Percentiles rank a stretch among this genome's conserved stretches.
phyloP scores from a whole-genome alignment of 1,284 basidiomycete species.

The Wallemia mellicola region DNA sequence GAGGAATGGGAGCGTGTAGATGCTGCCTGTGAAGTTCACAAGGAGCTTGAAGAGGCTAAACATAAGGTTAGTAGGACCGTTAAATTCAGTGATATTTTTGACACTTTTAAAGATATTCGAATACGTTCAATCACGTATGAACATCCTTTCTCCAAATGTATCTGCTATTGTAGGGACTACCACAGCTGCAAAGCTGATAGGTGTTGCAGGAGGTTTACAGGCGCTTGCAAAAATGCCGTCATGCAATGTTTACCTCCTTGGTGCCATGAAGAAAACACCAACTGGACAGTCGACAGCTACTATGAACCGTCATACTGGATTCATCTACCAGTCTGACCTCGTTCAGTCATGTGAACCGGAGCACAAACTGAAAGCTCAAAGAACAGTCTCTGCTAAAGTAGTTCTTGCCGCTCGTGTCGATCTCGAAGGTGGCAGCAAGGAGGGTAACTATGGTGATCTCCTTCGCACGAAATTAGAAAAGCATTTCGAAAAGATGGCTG shows the following conservation, averaged over 20 bases:
- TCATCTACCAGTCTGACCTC: slow-evolving; percentile 74
- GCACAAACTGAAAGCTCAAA: slow-evolving; percentile 67
- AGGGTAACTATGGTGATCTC: slow-evolving; percentile 48
- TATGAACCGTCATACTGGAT: slow-evolving; percentile 77
- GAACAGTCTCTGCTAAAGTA: slow-evolving; percentile 75
- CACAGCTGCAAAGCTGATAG: slow-evolving; percentile 88
- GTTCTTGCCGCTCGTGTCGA: slow-evolving; percentile 79
- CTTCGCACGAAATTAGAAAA: slow-evolving; percentile 63
- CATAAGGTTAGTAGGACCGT: slow-evolving; percentile 45
- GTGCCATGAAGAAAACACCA: slow-evolving; percentile 66
- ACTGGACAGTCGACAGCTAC: slow-evolving; percentile 32
- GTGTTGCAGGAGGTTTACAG: slow-evolving; percentile 75
- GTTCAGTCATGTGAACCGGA: slow-evolving; percentile 66
- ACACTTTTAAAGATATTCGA: slow-evolving; percentile 81
- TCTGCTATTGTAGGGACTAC: slow-evolving; percentile 92
- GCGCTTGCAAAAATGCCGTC: slow-evolving; percentile 80
- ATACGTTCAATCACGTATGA: slow-evolving; percentile 98
- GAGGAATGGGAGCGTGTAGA: slow-evolving; percentile 51
- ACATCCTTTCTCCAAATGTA: slow-evolving; percentile 86
- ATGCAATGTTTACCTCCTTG: slow-evolving; percentile 83
- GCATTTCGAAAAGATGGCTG: slow-evolving; percentile 66
- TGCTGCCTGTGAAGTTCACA: slow-evolving; percentile 59
- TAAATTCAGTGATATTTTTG: too few species aligned
- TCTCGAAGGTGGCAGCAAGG: slow-evolving; percentile 38
- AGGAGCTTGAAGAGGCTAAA: slow-evolving; percentile 55